Evolutionary conservation across 257 asterid species (phyloP).

Genomic region (Nicotiana otophora): DNA sequence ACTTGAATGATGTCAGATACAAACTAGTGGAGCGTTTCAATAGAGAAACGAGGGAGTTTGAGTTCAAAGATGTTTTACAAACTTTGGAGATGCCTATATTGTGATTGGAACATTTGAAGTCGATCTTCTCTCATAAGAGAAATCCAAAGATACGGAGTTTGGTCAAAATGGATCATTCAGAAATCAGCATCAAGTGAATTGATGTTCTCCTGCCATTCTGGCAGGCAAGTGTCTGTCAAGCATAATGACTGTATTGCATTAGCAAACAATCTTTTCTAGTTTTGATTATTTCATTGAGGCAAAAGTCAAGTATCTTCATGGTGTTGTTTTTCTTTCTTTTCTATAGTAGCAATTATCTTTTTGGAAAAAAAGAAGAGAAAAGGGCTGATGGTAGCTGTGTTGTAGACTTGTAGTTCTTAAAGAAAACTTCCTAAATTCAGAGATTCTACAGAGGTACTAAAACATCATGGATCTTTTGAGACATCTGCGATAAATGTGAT

Average conservation of each 20-base stretch:
- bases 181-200: not conserved
- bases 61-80: slow-evolving; percentile 81
- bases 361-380: no score
- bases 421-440: no score
- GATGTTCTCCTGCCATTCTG: not conserved
- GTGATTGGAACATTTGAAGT: slow-evolving; percentile 18
- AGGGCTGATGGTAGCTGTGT: no score
- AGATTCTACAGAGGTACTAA: no score
- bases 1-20: slow-evolving; percentile 79
- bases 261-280: not conserved
- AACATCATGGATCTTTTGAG: no score
- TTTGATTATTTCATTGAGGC: not conserved
- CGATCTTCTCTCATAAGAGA: not conserved
- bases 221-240: not conserved
- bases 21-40: slow-evolving; percentile 84
- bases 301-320: not conserved
- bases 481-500: no score
- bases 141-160: not conserved
- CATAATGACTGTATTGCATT: not conserved
- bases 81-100: slow-evolving; percentile 76
- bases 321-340: not conserved
- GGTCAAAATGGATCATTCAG: not conserved
- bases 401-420: no score
- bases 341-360: no score
- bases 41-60: slow-evolving; percentile 70